Percentiles rank a stretch among this genome's conserved stretches.
Conservation (phyloP, 2,329 filamentous ascomycete genomes). For the Aspergillus persii region DNA sequence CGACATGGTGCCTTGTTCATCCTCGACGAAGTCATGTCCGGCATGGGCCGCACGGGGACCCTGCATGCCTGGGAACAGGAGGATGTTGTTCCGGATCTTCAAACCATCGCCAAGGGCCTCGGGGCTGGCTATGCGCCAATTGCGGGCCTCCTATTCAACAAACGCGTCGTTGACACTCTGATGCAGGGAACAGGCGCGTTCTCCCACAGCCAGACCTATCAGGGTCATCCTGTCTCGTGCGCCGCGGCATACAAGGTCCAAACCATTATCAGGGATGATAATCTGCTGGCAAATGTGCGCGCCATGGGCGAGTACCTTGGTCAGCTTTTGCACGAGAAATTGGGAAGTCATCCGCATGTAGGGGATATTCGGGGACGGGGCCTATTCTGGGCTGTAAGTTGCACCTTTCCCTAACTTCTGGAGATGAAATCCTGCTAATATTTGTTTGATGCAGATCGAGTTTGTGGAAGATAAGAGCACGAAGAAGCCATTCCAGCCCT, state of each 20-base stretch:
- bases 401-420: neutral
- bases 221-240: slow-evolving; percentile 54
- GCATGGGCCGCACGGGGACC: slow-evolving; percentile 54
- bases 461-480: slow-evolving; percentile 53
- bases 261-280: slow-evolving; percentile 50
- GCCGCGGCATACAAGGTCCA: slow-evolving; percentile 53
- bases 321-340: slow-evolving; percentile 40
- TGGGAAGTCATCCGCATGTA: slow-evolving; percentile 47
- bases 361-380: slow-evolving; percentile 56
- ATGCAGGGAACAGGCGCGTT: slow-evolving; percentile 46
- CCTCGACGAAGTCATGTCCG: slow-evolving; percentile 53
- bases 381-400: slow-evolving; percentile 54
- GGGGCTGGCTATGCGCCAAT: slow-evolving; percentile 55
- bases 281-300: slow-evolving; percentile 45
- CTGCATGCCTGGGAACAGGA: slow-evolving; percentile 58
- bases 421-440: neutral
- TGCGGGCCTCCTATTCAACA: slow-evolving; percentile 51
- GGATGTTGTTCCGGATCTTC: slow-evolving; percentile 54
- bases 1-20: slow-evolving; percentile 54
- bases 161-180: slow-evolving; percentile 48
- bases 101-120: slow-evolving; percentile 58
- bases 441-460: slow-evolving; percentile 44
- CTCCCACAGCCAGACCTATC: slow-evolving; percentile 58
- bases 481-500: slow-evolving; percentile 50
- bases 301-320: slow-evolving; percentile 31